Evolutionary conservation across 2,329 filamentous ascomycete species (phyloP), one percentile per base, ranked within the genome.

Genomic region (Fusarium hostae): DNA sequence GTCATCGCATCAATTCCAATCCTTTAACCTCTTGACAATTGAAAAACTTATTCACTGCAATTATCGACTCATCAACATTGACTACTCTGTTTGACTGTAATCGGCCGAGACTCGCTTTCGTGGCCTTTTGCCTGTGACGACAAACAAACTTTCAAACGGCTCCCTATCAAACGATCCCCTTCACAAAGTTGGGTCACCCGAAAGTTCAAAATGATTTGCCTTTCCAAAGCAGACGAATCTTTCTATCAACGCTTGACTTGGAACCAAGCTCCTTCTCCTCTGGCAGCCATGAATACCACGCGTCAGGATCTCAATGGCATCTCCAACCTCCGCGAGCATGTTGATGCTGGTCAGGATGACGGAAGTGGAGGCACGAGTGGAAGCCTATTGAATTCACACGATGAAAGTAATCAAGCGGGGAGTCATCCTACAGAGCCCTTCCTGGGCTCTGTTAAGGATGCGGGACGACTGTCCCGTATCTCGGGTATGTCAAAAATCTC

Each of bases 281-380:
- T 88, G 58, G 82, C 85, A 28, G 76, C 84, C 24, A 81, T 84
- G 52, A 77, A 86, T 52, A 88, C 86, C 30, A 88, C 86, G 43
- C 81, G 86, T 72, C 83, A 87, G 80, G 86, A 88, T 75, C 80
- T 88, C 64, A 88, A 88, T 68, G 86, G 86, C 68, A 86, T 86
- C 68, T 81, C 84, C 71, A 88, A 88, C 77, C 78, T 84, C 24
- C 84, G 86, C 26, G 82, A 84, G 73, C 80, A 82, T 66, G 79
- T 83, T 32, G 78, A 81, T 40, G 78, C 80, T 66, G 73, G 74
- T 52, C 77, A 81, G 72, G 79, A 81, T 61, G 78, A 77, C 62
- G 77, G 72, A 44, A 77, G 74, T 18, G 78, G 75, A 22, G 77
- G 76, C 24, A 74, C 70, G 43, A 66, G 68, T 11, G 75, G 74